phyloP scores from a whole-genome alignment of 441 rosid genomes.

The Pelargonium myrrhifolium region DNA sequence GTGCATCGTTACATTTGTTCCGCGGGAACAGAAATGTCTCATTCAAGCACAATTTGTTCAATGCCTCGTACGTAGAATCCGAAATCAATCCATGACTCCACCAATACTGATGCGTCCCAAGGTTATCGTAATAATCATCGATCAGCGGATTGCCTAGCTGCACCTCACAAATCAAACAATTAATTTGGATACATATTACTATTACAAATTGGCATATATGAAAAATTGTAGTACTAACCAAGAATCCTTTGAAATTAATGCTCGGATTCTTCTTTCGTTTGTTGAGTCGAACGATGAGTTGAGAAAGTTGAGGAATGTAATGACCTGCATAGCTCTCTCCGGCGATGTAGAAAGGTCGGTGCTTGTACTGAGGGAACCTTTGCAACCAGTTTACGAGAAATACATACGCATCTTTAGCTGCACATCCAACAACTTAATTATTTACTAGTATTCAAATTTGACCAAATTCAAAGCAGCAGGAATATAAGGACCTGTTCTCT shows the following conservation, averaged over 20 bases:
- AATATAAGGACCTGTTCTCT: constrained; percentile 40
- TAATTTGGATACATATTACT: no score
- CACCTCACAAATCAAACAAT: constrained; percentile 5
- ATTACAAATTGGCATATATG: no score
- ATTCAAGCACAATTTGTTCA: constrained; percentile 34
- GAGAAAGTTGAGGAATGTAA: constrained; percentile 58
- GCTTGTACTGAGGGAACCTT: constrained; percentile 54
- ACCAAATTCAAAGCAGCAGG: neutral
- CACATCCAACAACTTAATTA: constrained; percentile 11
- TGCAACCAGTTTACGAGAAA: constrained; percentile 47
- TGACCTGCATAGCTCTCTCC: constrained; percentile 83
- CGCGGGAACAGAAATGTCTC: constrained; percentile 37
- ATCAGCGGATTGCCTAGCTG: constrained; percentile 50
- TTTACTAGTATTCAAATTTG: neutral
- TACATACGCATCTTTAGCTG: constrained; percentile 43
- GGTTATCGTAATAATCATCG: constrained; percentile 35
- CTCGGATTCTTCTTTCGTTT: constrained; percentile 33
- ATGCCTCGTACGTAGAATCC: constrained; percentile 29
- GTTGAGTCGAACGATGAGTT: constrained; percentile 33
- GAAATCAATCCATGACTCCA: constrained; percentile 52
- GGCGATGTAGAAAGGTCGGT: constrained; percentile 50
- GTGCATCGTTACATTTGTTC: constrained; percentile 20
- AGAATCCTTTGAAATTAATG: constrained; percentile 52
- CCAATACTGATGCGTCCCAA: constrained; percentile 42
- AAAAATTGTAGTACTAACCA: constrained; percentile 34